These are phyloP conservation scores for Phytophthora citricola DNA, from an alignment of 352 stramenopile species.

Conservation along the genomic window DNA sequence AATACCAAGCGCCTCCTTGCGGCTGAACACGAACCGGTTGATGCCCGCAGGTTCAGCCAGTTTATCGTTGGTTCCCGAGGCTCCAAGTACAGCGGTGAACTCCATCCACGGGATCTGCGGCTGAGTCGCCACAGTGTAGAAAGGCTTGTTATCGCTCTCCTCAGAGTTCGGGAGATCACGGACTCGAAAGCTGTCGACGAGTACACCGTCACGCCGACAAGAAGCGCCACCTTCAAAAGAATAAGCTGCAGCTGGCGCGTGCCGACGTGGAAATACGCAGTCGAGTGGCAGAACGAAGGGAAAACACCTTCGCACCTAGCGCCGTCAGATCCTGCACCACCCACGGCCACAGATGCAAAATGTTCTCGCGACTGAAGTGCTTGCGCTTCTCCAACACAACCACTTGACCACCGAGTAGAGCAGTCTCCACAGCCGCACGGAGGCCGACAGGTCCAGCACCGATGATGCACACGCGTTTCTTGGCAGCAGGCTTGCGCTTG, in stretches of 20 bases:
- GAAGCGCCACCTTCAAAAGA: slow-evolving; percentile 80
- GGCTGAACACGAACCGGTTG: slow-evolving; percentile 82
- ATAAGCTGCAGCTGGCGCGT: slow-evolving; percentile 88
- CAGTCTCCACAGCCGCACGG: slow-evolving; percentile 75
- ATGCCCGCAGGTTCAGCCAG: slow-evolving; percentile 68
- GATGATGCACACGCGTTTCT: slow-evolving; percentile 79
- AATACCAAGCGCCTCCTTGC: slow-evolving; percentile 82
- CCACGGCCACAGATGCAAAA: slow-evolving; percentile 85
- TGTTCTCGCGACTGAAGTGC: slow-evolving; percentile 84
- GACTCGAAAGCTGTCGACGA: slow-evolving; percentile 67
- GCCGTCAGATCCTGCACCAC: slow-evolving; percentile 84
- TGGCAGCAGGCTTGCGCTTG: slow-evolving; percentile 59
- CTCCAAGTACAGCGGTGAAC: slow-evolving; percentile 74
- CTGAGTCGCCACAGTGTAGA: slow-evolving; percentile 76
- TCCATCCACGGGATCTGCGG: slow-evolving; percentile 84
- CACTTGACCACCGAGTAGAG: slow-evolving; percentile 73
- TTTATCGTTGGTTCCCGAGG: slow-evolving; percentile 73
- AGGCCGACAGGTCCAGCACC: slow-evolving; percentile 80
- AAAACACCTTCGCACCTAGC: slow-evolving; percentile 88
- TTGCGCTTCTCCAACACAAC: slow-evolving; percentile 86
- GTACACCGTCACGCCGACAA: slow-evolving; percentile 77
- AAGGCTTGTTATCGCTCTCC: slow-evolving; percentile 63
- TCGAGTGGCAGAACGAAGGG: slow-evolving; percentile 82
- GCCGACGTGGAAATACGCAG: slow-evolving; percentile 85
- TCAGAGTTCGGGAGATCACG: slow-evolving; percentile 61